These are phyloP conservation scores for Fraxinus excelsior DNA, from an alignment of 257 asterid species.

Conservation along the genomic window DNA sequence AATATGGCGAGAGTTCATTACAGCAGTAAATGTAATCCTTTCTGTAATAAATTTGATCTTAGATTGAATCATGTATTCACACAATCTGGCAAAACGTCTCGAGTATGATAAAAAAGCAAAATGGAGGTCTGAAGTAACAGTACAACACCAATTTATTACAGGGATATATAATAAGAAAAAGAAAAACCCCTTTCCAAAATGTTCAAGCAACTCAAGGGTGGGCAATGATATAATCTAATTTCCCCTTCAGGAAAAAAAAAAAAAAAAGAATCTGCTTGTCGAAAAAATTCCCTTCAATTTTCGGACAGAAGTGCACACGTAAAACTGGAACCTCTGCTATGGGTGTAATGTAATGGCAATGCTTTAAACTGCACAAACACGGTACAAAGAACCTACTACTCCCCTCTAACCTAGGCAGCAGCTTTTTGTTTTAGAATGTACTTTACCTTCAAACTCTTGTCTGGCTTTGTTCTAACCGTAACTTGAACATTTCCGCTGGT, in stretches of 20 bases:
- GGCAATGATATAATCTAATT: slow-evolving; percentile 13
- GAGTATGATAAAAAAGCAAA: slow-evolving; percentile 13
- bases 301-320: slow-evolving; percentile 52
- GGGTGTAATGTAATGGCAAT: slow-evolving; percentile 22
- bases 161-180: slow-evolving; percentile 22
- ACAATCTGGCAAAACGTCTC: slow-evolving; percentile 8
- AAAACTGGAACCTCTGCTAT: slow-evolving; percentile 58
- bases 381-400: slow-evolving; percentile 22
- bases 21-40: not conserved
- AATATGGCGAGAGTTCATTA: not conserved
- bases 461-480: slow-evolving; percentile 44
- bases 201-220: slow-evolving; percentile 19
- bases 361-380: slow-evolving; percentile 37
- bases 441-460: slow-evolving; percentile 47
- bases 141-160: slow-evolving; percentile 25
- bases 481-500: slow-evolving; percentile 29
- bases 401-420: slow-evolving; percentile 40
- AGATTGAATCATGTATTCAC: slow-evolving; percentile 16
- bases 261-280: slow-evolving; percentile 22
- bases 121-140: not conserved
- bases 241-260: slow-evolving; percentile 14
- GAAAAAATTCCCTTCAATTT: slow-evolving; percentile 29
- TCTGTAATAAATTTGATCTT: not conserved
- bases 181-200: slow-evolving; percentile 21
- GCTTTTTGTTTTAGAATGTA: slow-evolving; percentile 67